phyloP scores from a whole-genome alignment of 1,284 basidiomycete species.

The Pyrrhoderma noxium region DNA sequence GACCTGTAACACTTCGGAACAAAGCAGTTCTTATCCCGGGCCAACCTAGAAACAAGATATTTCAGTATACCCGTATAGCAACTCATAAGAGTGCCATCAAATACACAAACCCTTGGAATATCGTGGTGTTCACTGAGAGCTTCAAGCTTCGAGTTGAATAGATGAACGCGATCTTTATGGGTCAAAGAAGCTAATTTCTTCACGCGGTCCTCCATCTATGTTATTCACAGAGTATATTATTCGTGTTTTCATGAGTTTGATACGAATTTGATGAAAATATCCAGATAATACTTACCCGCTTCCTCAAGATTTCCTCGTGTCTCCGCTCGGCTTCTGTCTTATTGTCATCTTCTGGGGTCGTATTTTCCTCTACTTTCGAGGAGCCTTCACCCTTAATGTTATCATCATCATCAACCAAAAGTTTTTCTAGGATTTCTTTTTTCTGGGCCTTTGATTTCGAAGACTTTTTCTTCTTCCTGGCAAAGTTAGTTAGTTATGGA shows the following conservation, averaged over 20 bases:
- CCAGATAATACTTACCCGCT: slow-evolving; percentile 53
- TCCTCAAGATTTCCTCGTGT: slow-evolving; percentile 81
- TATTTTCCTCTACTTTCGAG: slow-evolving; percentile 50
- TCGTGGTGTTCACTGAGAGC: slow-evolving; percentile 88
- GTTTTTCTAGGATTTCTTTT: slow-evolving; percentile 25
- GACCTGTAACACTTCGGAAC: neutral
- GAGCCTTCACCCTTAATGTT: slow-evolving; percentile 32
- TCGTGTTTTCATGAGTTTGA: no score
- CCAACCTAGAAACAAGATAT: slow-evolving; percentile 46
- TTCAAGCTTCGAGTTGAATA: slow-evolving; percentile 88
- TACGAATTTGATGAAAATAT: neutral
- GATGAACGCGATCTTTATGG: slow-evolving; percentile 92
- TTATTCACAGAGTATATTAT: slow-evolving; percentile 1
- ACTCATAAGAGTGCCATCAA: neutral
- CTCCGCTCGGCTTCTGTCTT: slow-evolving; percentile 88
- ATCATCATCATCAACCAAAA: slow-evolving; percentile 30
- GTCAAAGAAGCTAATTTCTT: slow-evolving; percentile 78
- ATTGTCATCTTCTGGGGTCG: slow-evolving; percentile 46
- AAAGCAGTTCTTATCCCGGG: slow-evolving; percentile 50
- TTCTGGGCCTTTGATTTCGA: slow-evolving; percentile 32
- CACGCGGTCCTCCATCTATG: slow-evolving; percentile 74
- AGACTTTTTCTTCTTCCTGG: slow-evolving; percentile 81
- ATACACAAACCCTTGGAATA: slow-evolving; percentile 69
- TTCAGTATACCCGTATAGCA: neutral
- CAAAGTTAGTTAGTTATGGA: slow-evolving; percentile 7